Evolutionary conservation across 768 basidiomycete species (phyloP), one percentile per base, ranked within the genome.

Genomic region (Kwoniella botswanensis): DNA sequence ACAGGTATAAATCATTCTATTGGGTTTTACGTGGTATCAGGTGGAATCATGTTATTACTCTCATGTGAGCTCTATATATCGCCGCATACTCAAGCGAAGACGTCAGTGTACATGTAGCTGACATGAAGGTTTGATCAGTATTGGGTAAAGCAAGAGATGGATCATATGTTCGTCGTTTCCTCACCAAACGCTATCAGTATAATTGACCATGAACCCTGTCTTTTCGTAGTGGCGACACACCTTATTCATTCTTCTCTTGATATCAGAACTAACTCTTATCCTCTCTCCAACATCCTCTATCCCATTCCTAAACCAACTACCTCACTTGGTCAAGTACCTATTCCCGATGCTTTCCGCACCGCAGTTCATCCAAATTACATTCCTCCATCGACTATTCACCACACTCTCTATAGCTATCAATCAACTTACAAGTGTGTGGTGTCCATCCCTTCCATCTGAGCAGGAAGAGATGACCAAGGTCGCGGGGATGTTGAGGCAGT

Each of bases 401-500:
- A 71, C 66, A 13, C 55, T 72, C 1, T 72, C 70, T 5, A 67
- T 81, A 9, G 79, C 64, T 6, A 68, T 81, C 18, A 69, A 69
- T 12, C 79, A 79, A 63, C 71, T 81, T 5, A 76, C 77, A 2
- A 76, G 67, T 3, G 70, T 79, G 12, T 81, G 79, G 79, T 22
- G 9, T 22, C 24, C 60, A 11, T 65, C 63, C 4, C 50, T 26
- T 50, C 65, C 62, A 42, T 56, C 52, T 12, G 66, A 6, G 17
- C 53, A 67, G 13, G 71, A 65, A 42, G 75, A 62, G 5, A 67
- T 55, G 71, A 60, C 6, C 4, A 44, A 57, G 43, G 43, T 79
- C 1, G 2, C 46, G 29, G 43, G 42, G 17, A 26, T 73, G 18
- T 61, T 75, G 1, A 70, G 56, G 60, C 71, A 61, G 11, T 21